Percentiles rank a stretch among this genome's conserved stretches.
Conservation (phyloP, 1,139 yeast species). For the Suhomyces wounanorum region DNA sequence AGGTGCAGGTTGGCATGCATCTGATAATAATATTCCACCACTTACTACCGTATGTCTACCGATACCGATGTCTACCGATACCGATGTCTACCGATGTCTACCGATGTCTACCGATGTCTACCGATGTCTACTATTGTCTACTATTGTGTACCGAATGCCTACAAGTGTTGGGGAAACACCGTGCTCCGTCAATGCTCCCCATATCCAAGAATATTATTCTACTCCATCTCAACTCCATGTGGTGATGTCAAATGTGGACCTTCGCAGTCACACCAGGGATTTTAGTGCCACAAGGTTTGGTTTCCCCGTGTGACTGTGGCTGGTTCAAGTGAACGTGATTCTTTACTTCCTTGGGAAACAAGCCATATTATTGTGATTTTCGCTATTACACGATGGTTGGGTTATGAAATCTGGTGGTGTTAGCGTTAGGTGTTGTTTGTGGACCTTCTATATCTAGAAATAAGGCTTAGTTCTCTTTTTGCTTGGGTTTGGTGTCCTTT, state of each 20-base stretch:
- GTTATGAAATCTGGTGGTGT: background rate
- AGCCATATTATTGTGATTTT: background rate
- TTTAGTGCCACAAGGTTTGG: background rate
- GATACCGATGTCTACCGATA: too few species aligned
- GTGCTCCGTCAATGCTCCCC: too few species aligned
- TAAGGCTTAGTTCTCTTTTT: background rate
- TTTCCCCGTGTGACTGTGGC: background rate
- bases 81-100: too few species aligned
- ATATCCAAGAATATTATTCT: too few species aligned
- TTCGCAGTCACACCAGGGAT: background rate
- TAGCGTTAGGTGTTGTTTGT: background rate
- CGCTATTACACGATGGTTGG: background rate
- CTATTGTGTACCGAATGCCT: too few species aligned
- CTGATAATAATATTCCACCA: background rate
- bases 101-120: too few species aligned
- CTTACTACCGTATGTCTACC: too few species aligned
- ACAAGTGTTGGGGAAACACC: too few species aligned
- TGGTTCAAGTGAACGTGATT: background rate
- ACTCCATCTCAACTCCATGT: background rate
- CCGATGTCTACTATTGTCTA: too few species aligned
- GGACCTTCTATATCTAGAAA: background rate
- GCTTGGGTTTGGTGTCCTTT: background rate
- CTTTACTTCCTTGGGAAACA: background rate
- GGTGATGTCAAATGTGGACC: background rate
- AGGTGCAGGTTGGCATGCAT: background rate